Evolutionary conservation across 106 monocot species (phyloP).

Genomic region (Hemerocallis citrina): DNA sequence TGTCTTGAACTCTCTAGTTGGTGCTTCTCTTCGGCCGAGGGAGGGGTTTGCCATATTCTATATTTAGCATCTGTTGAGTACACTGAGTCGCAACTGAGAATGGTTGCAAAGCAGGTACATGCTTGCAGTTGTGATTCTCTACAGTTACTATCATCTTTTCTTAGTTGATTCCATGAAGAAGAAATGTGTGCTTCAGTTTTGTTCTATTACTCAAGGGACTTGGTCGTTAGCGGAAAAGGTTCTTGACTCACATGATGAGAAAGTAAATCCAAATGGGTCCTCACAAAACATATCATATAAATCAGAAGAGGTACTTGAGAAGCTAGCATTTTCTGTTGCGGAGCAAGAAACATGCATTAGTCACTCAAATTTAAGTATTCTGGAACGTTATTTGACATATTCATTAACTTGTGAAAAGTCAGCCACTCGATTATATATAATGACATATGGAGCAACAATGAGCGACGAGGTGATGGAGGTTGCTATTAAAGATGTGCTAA

Average conservation of each 20-base stretch:
- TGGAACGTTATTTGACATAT: no score
- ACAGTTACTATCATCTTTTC: constrained; percentile 71
- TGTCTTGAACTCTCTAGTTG: constrained; percentile 67
- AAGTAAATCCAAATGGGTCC: no score
- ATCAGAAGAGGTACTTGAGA: constrained; percentile 12
- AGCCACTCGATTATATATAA: no score
- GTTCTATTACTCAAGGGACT: constrained; percentile 25
- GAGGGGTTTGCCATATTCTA: constrained; percentile 70
- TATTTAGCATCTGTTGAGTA: constrained; percentile 51
- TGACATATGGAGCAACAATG: no score
- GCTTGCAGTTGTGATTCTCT: constrained; percentile 57
- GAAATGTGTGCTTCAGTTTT: constrained; percentile 42
- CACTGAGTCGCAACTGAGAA: constrained; percentile 43
- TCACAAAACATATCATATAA: not conserved
- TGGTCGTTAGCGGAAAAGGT: constrained; percentile 60
- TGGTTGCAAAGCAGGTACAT: constrained; percentile 57
- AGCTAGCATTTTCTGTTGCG: constrained; percentile 37
- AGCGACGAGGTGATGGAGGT: no score
- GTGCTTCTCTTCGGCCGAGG: constrained; percentile 60
- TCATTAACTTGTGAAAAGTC: no score
- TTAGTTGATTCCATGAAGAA: constrained; percentile 29
- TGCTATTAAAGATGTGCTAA: no score
- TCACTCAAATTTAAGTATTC: no score
- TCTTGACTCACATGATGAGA: constrained; percentile 6
- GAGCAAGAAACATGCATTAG: constrained; percentile 39